Evolutionary conservation across 345 rosid species (phyloP).

Genomic region (Adansonia digitata): DNA sequence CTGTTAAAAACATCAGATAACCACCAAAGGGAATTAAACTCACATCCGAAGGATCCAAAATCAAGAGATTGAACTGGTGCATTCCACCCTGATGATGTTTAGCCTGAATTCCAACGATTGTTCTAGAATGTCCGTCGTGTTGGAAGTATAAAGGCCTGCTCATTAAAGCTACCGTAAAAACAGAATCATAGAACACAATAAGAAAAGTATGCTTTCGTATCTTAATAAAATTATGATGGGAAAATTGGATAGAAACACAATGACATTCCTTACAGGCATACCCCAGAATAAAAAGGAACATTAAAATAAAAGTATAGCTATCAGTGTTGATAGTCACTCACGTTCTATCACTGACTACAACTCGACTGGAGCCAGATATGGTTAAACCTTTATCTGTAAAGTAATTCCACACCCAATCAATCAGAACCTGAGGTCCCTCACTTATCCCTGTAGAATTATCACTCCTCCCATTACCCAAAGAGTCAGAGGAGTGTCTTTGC

Average conservation of each 20-base stretch:
- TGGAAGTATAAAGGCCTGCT: conserved; percentile 80
- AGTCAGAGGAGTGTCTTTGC: conserved; percentile 10
- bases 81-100: conserved; percentile 36
- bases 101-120: conserved; percentile 69
- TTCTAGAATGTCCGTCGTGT: conserved; percentile 82
- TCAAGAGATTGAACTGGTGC: conserved; percentile 50
- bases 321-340: conserved; percentile 25
- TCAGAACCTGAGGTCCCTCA: conserved; percentile 40
- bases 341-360: conserved; percentile 47
- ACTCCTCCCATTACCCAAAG: conserved; percentile 5
- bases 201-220: neutral
- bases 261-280: neutral
- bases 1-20: neutral
- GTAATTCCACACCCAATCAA: conserved; percentile 83
- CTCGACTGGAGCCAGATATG: conserved; percentile 20
- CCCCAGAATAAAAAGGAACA: neutral
- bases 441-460: conserved; percentile 20
- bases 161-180: conserved; percentile 15
- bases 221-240: neutral
- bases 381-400: conserved; percentile 43
- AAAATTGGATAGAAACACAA: neutral
- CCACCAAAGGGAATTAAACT: conserved; percentile 18
- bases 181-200: conserved; percentile 2
- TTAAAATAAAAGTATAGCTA: neutral
- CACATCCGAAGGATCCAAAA: conserved; percentile 72